phyloP scores from a whole-genome alignment of 768 basidiomycete genomes.

The Mycena olivaceomarginata region DNA sequence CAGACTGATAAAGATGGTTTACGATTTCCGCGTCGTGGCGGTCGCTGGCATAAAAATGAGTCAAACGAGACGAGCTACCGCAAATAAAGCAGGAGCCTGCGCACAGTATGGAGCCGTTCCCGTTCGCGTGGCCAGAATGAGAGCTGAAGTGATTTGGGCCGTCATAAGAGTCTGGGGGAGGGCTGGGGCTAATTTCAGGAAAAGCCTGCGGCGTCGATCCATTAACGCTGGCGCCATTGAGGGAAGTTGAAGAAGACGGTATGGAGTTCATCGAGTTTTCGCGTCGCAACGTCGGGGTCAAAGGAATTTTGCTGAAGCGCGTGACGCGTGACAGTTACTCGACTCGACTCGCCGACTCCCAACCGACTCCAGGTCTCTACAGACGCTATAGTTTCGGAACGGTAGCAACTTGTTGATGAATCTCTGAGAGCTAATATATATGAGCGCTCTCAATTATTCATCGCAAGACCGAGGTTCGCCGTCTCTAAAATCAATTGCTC shows the following conservation, averaged over 20 bases:
- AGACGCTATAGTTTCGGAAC: no score
- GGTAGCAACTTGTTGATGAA: no score
- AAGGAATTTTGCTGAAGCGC: not conserved
- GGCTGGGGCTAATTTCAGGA: slow-evolving; percentile 60
- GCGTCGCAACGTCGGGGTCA: not conserved
- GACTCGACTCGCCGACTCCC: not conserved
- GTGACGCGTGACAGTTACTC: not conserved
- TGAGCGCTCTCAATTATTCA: no score
- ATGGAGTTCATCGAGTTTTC: slow-evolving; percentile 31
- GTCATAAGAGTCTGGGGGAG: slow-evolving; percentile 61
- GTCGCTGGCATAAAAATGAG: slow-evolving; percentile 54
- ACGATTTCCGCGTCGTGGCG: slow-evolving; percentile 89
- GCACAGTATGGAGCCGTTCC: slow-evolving; percentile 70
- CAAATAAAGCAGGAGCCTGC: slow-evolving; percentile 18
- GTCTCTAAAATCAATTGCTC: no score
- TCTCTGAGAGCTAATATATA: no score
- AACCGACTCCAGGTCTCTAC: no score
- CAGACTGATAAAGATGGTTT: slow-evolving; percentile 85
- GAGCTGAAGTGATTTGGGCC: slow-evolving; percentile 59
- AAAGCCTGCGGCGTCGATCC: slow-evolving; percentile 58
- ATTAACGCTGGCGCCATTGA: slow-evolving; percentile 74
- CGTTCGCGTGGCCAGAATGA: slow-evolving; percentile 71
- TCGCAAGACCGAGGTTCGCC: no score
- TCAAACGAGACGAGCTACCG: not conserved
- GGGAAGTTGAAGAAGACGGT: slow-evolving; percentile 46